These are phyloP conservation scores for Scheffersomyces stambukii DNA, from an alignment of 1,139 yeast genomes.

Conservation along the genomic window DNA sequence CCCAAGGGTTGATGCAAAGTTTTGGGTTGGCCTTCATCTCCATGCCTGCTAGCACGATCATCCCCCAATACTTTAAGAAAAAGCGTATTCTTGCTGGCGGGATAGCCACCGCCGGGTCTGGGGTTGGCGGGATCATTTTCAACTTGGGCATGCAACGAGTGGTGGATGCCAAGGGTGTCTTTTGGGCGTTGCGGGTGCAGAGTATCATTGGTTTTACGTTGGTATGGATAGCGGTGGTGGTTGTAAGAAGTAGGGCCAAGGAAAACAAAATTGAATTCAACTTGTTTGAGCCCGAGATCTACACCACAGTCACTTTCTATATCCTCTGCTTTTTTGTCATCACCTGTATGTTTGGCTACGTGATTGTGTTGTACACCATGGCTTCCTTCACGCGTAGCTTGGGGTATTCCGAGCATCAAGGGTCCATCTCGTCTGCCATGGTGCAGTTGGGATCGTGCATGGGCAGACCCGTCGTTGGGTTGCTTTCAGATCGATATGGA, in stretches of 20 bases:
- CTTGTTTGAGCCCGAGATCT: conserved; percentile 26
- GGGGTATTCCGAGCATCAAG: conserved; percentile 38
- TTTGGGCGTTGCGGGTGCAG: conserved; percentile 37
- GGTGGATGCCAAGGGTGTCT: conserved; percentile 21
- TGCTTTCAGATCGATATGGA: conserved; percentile 35
- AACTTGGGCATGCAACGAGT: conserved; percentile 35
- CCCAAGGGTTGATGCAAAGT: conserved; percentile 51
- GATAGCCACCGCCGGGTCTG: conserved; percentile 56
- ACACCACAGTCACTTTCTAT: conserved; percentile 28
- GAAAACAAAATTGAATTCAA: conserved; percentile 28
- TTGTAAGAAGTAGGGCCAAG: conserved; percentile 21
- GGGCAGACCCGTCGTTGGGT: conserved; percentile 41
- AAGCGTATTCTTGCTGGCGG: conserved; percentile 57
- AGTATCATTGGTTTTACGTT: conserved; percentile 31
- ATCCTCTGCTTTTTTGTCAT: conserved; percentile 27
- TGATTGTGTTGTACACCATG: conserved; percentile 39
- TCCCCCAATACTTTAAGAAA: conserved; percentile 53
- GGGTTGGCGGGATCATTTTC: conserved; percentile 57
- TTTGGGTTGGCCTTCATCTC: conserved; percentile 46
- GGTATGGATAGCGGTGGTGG: conserved; percentile 25
- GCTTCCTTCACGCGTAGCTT: conserved; percentile 43
- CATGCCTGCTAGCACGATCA: conserved; percentile 35
- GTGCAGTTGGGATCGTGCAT: conserved; percentile 37
- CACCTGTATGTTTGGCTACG: conserved; percentile 44
- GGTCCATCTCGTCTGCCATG: conserved; percentile 43